These are phyloP conservation scores for Iris macrosiphon DNA, from an alignment of 106 monocot species.

Conservation along the genomic window DNA sequence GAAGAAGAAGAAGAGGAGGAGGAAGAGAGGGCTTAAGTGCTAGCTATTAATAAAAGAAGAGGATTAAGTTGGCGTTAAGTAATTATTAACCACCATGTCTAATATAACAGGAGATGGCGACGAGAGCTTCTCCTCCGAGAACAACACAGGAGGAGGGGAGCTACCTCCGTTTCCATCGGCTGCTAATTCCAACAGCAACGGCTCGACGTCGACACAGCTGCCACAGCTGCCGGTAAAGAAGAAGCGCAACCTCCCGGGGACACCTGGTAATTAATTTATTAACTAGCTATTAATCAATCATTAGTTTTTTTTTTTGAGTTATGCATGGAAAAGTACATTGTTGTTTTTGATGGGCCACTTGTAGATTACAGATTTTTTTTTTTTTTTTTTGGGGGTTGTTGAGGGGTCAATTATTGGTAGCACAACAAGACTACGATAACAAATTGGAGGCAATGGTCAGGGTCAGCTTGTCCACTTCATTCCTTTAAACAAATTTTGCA, in stretches of 20 bases:
- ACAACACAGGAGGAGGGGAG: conserved; percentile 1
- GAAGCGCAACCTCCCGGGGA: conserved; percentile 86
- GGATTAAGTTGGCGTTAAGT: not conserved
- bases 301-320: not conserved
- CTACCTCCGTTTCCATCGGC: too few relatives aligned
- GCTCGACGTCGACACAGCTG: not conserved
- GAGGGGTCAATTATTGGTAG: conserved; percentile 9
- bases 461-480: too few relatives aligned
- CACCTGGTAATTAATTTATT: conserved; percentile 38
- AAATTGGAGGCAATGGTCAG: too few relatives aligned
- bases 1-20: not conserved
- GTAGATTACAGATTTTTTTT: not conserved
- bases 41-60: not conserved
- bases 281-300: not conserved
- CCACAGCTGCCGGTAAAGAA: conserved; percentile 52
- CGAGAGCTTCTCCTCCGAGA: conserved; percentile 8
- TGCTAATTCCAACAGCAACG: not conserved
- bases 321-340: not conserved
- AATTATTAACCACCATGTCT: conserved; percentile 4
- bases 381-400: conserved; percentile 7
- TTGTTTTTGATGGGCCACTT: not conserved
- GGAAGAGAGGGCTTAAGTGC: not conserved
- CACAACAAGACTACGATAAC: not conserved
- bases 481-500: too few relatives aligned
- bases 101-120: conserved; percentile 6